A percentile compares a stretch with the other conserved stretches of the same genome.
Evolutionary conservation across 768 basidiomycete species (phyloP).

Genomic region (Trametes maxima): DNA sequence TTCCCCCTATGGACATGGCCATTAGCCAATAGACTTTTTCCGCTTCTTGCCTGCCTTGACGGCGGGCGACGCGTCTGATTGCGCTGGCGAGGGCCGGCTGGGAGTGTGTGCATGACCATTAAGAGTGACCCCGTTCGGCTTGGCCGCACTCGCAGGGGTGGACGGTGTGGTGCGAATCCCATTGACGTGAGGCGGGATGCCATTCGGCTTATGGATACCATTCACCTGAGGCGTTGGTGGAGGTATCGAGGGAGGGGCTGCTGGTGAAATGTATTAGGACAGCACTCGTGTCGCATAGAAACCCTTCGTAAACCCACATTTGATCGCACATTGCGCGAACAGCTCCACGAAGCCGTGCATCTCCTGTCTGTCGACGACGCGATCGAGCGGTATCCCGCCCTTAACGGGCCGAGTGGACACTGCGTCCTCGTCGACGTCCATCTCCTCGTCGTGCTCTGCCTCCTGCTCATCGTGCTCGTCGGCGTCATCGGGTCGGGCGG

Average conservation of each 20-base stretch:
- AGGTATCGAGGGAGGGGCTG: slow-evolving; percentile 14
- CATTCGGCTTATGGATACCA: slow-evolving; percentile 22
- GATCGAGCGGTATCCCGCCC: slow-evolving; percentile 32
- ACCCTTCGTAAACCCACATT: slow-evolving; percentile 34
- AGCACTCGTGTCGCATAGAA: neutral
- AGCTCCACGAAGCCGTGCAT: slow-evolving; percentile 61
- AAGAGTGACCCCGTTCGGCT: slow-evolving; percentile 13
- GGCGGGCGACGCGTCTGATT: slow-evolving; percentile 23
- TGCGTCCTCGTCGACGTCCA: slow-evolving; percentile 33
- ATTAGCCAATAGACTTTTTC: slow-evolving; percentile 48
- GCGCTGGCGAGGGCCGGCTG: slow-evolving; percentile 10
- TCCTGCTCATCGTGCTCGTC: slow-evolving; percentile 21
- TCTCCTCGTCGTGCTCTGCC: slow-evolving; percentile 20
- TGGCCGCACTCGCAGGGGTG: slow-evolving; percentile 10
- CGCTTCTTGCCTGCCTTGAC: slow-evolving; percentile 53
- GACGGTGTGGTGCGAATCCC: slow-evolving; percentile 12
- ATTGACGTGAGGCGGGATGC: slow-evolving; percentile 18
- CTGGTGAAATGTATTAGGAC: neutral
- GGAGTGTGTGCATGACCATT: slow-evolving; percentile 11
- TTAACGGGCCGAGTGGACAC: slow-evolving; percentile 18
- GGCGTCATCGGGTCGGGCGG: slow-evolving; percentile 29
- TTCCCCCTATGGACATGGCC: neutral
- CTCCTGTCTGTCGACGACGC: slow-evolving; percentile 53
- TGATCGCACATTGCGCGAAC: slow-evolving; percentile 56
- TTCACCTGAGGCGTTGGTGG: slow-evolving; percentile 11